phyloP scores from a whole-genome alignment of 23 red algal genomes.

The Cyanidioschyzon merolae region DNA sequence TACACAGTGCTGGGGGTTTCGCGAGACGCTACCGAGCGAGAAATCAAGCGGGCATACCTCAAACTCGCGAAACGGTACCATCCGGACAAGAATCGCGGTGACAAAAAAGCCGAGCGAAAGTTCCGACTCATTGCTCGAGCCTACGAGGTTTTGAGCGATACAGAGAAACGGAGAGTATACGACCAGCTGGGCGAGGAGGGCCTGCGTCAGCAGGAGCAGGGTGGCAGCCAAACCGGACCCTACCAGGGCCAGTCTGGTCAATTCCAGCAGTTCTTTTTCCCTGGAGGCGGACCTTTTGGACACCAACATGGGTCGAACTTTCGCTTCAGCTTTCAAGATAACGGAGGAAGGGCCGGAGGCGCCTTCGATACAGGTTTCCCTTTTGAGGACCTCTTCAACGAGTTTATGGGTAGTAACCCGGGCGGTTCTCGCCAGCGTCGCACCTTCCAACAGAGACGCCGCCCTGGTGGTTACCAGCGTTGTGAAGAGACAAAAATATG shows the following conservation, averaged over 20 bases:
- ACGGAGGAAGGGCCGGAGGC: background rate
- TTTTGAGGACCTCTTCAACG: constrained; percentile 68
- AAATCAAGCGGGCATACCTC: constrained; percentile 69
- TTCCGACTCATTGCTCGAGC: constrained; percentile 59
- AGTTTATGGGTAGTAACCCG: constrained; percentile 41
- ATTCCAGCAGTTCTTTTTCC: background rate
- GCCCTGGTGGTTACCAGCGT: background rate
- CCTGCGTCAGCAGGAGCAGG: constrained; percentile 34
- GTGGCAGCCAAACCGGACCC: constrained; percentile 17
- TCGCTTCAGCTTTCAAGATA: background rate
- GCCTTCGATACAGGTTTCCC: background rate
- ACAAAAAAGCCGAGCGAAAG: constrained; percentile 53
- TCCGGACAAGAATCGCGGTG: constrained; percentile 80
- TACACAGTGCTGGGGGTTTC: constrained; percentile 79
- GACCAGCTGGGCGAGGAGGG: constrained; percentile 84
- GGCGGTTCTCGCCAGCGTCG: constrained; percentile 7
- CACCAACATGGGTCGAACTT: background rate
- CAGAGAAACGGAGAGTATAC: constrained; percentile 74
- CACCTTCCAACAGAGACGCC: background rate
- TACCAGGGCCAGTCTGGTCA: background rate
- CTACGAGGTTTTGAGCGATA: constrained; percentile 66
- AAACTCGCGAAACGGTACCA: constrained; percentile 62
- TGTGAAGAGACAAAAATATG: constrained; percentile 13
- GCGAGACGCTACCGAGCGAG: constrained; percentile 33
- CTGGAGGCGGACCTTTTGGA: background rate